These are phyloP conservation scores for Suillus spraguei DNA, from an alignment of 768 basidiomycete species.

Conservation along the genomic window DNA sequence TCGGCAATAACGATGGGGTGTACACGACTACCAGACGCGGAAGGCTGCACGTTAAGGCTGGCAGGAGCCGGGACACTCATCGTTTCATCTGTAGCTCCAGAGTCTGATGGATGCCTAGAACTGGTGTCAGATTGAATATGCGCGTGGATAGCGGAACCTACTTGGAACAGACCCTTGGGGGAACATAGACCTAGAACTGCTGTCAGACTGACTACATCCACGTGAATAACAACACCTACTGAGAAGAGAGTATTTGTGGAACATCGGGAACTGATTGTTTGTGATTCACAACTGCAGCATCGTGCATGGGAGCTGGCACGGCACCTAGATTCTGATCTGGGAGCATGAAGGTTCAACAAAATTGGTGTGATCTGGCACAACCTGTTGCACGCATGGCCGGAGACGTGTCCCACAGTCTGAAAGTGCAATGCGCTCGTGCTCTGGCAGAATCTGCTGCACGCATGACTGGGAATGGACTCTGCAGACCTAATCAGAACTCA, in stretches of 20 bases:
- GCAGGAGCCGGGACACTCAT: not conserved
- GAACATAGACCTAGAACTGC: not conserved
- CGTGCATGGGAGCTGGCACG: not conserved
- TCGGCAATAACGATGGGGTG: not conserved
- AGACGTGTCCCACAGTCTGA: not conserved
- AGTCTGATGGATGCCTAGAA: not conserved
- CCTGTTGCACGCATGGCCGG: not conserved
- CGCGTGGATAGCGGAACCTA: not conserved
- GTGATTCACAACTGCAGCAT: not conserved
- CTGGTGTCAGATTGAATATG: not conserved
- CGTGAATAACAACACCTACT: not conserved
- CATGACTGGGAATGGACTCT: not conserved
- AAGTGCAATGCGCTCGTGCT: not conserved
- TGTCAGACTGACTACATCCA: not conserved
- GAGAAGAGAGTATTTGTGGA: not conserved
- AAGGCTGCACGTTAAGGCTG: not conserved
- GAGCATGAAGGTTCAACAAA: not conserved
- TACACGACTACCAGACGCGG: not conserved
- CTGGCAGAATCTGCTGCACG: not conserved
- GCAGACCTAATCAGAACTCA: not conserved
- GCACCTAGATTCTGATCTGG: not conserved
- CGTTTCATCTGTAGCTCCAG: not conserved
- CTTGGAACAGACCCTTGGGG: not conserved
- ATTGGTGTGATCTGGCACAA: not conserved
- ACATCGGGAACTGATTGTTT: not conserved